These are phyloP conservation scores for Leccinum variicolor DNA, from an alignment of 768 basidiomycete species.

Conservation along the genomic window DNA sequence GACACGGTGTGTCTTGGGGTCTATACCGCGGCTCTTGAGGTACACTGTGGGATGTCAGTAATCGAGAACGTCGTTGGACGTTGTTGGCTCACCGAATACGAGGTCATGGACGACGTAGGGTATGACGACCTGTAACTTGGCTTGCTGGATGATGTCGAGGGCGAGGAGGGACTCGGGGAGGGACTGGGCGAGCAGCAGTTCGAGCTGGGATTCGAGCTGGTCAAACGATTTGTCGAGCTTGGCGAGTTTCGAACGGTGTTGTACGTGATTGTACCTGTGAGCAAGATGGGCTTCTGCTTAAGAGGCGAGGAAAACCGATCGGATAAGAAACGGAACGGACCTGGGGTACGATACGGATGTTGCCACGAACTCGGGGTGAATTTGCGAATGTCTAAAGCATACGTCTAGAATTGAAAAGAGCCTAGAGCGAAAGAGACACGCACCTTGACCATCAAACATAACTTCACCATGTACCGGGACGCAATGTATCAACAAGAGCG, in stretches of 20 bases:
- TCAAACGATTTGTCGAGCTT: too few species aligned
- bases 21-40: slow-evolving; percentile 74
- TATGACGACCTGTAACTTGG: slow-evolving; percentile 72
- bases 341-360: slow-evolving; percentile 89
- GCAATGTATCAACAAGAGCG: slow-evolving; percentile 84
- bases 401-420: slow-evolving; percentile 3
- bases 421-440: neutral
- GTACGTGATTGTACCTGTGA: slow-evolving; percentile 89
- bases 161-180: slow-evolving; percentile 59
- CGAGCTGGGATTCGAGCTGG: slow-evolving; percentile 38
- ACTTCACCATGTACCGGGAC: slow-evolving; percentile 79
- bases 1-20: slow-evolving; percentile 76
- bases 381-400: slow-evolving; percentile 64
- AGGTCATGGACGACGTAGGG: slow-evolving; percentile 87
- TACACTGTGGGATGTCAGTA: slow-evolving; percentile 61
- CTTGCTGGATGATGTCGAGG: slow-evolving; percentile 73
- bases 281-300: slow-evolving; percentile 70
- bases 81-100: slow-evolving; percentile 62
- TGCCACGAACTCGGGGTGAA: slow-evolving; percentile 83
- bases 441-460: slow-evolving; percentile 84
- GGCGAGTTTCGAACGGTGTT: slow-evolving; percentile 45
- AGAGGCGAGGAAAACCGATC: too few species aligned
- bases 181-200: slow-evolving; percentile 50
- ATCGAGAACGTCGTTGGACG: neutral
- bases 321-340: slow-evolving; percentile 19